Percentiles rank a stretch among this genome's conserved stretches.
phyloP scores from a whole-genome alignment of 1,139 yeast genomes.

The Entelexis paramagnoliae region DNA sequence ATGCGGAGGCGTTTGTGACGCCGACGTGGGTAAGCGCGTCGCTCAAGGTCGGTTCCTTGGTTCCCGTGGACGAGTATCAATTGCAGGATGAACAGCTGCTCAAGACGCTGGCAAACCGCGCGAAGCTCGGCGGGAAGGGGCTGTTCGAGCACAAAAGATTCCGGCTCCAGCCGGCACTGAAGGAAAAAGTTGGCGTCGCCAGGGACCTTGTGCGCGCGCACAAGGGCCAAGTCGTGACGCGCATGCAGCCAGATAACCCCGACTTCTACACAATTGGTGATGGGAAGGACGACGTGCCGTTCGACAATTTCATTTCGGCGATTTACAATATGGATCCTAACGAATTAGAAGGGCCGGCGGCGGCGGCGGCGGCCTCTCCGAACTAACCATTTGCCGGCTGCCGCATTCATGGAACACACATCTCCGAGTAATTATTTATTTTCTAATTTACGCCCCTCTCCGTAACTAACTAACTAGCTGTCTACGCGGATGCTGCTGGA shows the following conservation, averaged over 20 bases:
- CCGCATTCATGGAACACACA: too few relatives aligned
- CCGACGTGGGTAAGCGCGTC: constrained; percentile 30
- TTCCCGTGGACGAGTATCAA: constrained; percentile 23
- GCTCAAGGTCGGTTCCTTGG: constrained; percentile 26
- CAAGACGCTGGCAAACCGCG: constrained; percentile 15
- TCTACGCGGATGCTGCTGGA: too few relatives aligned
- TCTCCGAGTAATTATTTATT: not conserved
- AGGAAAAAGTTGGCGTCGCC: constrained; percentile 59
- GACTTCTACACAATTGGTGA: constrained; percentile 13
- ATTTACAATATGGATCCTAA: constrained; percentile 19
- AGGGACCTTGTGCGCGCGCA: constrained; percentile 55
- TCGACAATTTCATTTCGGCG: constrained; percentile 17
- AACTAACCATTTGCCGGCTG: too few relatives aligned
- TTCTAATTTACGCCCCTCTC: not conserved
- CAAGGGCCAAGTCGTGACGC: constrained; percentile 37
- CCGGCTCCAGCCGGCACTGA: constrained; percentile 50
- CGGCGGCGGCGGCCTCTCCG: too few relatives aligned
- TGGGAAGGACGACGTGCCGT: constrained; percentile 11
- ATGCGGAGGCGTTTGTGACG: constrained; percentile 34
- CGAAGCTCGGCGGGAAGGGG: constrained; percentile 23
- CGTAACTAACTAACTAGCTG: not conserved
- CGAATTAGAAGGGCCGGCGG: not conserved
- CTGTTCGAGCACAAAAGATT: constrained; percentile 41
- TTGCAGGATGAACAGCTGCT: constrained; percentile 22
- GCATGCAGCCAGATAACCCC: not conserved